These are phyloP conservation scores for Ensete glaucum DNA, from an alignment of 176 grass and related monocot genomes.

Conservation along the genomic window DNA sequence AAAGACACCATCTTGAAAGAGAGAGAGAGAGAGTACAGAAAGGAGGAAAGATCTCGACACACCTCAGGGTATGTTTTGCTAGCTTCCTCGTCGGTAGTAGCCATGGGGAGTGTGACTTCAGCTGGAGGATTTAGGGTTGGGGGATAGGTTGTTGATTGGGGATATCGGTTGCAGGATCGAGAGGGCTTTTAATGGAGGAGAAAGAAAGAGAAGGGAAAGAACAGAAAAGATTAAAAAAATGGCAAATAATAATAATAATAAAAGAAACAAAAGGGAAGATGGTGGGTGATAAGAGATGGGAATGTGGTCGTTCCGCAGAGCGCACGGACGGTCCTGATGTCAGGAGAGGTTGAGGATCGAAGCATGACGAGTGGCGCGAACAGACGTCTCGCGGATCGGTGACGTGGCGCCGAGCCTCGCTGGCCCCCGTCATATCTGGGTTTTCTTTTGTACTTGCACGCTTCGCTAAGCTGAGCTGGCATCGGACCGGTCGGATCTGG, in stretches of 20 bases:
- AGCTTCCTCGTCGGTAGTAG: not conserved
- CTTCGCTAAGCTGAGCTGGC: no score
- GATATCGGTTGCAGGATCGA: not conserved
- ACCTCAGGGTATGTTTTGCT: conserved; percentile 1
- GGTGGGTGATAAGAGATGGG: not conserved
- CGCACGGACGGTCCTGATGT: conserved; percentile 9
- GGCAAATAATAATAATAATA: not conserved
- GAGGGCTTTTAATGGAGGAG: not conserved
- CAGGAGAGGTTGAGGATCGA: conserved; percentile 29
- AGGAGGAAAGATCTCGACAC: not conserved
- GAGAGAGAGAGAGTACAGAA: no score
- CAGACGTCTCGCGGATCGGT: not conserved
- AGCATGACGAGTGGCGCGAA: conserved; percentile 10
- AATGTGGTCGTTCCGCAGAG: not conserved
- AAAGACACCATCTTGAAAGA: no score
- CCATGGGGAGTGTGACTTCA: not conserved
- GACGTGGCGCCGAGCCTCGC: not conserved
- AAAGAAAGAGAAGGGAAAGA: not conserved
- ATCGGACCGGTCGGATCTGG: no score
- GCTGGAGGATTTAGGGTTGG: no score
- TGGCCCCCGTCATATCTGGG: no score
- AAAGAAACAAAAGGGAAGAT: conserved; percentile 7
- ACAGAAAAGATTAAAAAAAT: conserved; percentile 6
- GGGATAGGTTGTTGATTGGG: no score
- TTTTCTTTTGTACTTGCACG: no score